These are phyloP conservation scores for Dryas alaskensis DNA, from an alignment of 306 rosid genomes.

Conservation along the genomic window DNA sequence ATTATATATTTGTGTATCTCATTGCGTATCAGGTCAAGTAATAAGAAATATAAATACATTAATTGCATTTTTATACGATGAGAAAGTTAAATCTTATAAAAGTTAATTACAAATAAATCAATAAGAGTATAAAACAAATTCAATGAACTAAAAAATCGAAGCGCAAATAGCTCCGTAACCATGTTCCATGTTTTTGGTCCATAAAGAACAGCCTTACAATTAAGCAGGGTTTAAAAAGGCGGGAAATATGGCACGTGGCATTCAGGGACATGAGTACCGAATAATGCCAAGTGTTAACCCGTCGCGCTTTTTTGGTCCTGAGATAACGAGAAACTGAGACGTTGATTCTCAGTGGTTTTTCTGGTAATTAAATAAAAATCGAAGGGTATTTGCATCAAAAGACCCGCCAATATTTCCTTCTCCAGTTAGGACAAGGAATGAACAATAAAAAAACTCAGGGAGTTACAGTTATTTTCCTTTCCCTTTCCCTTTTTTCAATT, in stretches of 20 bases:
- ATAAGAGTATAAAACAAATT: too few species aligned
- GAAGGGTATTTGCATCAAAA: conserved; percentile 33
- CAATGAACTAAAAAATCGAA: too few species aligned
- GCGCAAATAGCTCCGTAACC: too few species aligned
- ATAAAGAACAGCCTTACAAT: neutral
- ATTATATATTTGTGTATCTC: too few species aligned
- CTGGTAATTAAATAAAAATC: conserved; percentile 23
- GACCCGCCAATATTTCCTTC: conserved; percentile 33
- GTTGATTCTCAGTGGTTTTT: neutral
- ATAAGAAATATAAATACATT: too few species aligned
- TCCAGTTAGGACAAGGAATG: conserved; percentile 6
- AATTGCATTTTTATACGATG: too few species aligned
- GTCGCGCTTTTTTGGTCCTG: conserved; percentile 10
- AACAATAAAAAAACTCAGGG: neutral
- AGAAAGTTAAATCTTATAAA: too few species aligned
- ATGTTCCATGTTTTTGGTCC: too few species aligned
- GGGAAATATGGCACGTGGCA: conserved; percentile 29
- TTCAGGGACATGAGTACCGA: neutral
- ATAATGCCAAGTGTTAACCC: conserved; percentile 2
- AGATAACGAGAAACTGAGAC: conserved; percentile 19
- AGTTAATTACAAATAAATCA: too few species aligned
- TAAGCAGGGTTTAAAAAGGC: neutral
- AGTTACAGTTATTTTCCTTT: neutral
- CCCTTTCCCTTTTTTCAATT: neutral
- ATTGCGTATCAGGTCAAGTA: too few species aligned